phyloP scores from a whole-genome alignment of 257 asterid genomes.

The Thymus mandschuricus region DNA sequence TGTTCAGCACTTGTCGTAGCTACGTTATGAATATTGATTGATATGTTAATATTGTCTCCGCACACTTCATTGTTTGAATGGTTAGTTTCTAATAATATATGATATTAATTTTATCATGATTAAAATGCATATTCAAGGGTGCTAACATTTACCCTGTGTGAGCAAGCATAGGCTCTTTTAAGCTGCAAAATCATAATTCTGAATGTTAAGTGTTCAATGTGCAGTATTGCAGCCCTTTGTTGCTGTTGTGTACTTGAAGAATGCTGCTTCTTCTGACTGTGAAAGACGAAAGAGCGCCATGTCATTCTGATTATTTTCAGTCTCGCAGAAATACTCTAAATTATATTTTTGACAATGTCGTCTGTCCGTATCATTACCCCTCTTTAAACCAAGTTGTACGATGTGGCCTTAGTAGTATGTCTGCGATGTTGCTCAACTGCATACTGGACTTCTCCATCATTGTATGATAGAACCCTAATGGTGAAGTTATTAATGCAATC shows the following conservation, averaged over 20 bases:
- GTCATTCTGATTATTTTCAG: conserved; percentile 6
- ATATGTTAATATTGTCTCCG: neutral
- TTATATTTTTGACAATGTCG: conserved; percentile 7
- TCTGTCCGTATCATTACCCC: neutral
- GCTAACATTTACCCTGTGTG: no score
- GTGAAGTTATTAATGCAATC: neutral
- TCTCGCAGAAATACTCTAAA: conserved; percentile 18
- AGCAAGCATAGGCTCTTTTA: neutral
- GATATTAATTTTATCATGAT: conserved; percentile 1
- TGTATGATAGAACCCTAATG: conserved; percentile 4
- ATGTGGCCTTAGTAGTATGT: neutral
- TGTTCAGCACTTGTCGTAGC: neutral
- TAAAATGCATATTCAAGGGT: neutral
- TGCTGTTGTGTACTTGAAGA: conserved; percentile 77
- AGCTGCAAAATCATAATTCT: conserved; percentile 12
- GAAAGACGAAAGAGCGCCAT: conserved; percentile 7
- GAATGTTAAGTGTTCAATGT: conserved; percentile 27
- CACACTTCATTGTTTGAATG: conserved; percentile 4
- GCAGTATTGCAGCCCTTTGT: conserved; percentile 78
- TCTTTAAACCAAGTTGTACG: conserved; percentile 9
- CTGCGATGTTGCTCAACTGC: conserved; percentile 2
- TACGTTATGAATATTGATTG: conserved; percentile 11
- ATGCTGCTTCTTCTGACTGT: conserved; percentile 65
- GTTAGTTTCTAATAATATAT: neutral
- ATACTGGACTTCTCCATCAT: neutral